Percentiles rank a stretch among this genome's conserved stretches.
Evolutionary conservation across 345 rosid genomes (phyloP).

Genomic region (Populus ilicifolia): DNA sequence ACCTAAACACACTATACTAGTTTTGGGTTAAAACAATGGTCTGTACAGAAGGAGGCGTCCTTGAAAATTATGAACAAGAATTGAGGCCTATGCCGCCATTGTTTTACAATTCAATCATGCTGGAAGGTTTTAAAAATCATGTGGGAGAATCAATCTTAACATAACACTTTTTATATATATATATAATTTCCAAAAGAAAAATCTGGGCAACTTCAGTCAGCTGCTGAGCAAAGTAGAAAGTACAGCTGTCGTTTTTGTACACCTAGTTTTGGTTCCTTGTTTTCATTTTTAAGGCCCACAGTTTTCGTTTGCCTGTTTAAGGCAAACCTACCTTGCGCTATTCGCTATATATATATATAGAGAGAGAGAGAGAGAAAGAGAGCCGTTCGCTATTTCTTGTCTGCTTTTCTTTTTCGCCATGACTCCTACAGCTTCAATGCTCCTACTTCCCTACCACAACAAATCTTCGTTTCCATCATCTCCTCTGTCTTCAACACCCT

Average conservation of each 20-base stretch:
- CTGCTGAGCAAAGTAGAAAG: neutral
- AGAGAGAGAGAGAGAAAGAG: no score
- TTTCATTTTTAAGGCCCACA: constrained; percentile 2
- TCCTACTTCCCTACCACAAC: constrained; percentile 35
- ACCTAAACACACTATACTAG: no score
- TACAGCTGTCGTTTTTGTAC: neutral
- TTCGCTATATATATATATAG: neutral
- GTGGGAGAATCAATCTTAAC: no score
- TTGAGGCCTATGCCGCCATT: no score
- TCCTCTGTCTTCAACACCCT: constrained; percentile 4
- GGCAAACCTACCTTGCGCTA: neutral
- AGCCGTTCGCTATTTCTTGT: neutral
- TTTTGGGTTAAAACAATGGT: no score
- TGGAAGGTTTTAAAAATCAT: no score
- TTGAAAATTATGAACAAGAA: no score
- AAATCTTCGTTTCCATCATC: constrained; percentile 3
- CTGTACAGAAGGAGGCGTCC: no score
- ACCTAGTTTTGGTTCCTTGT: neutral
- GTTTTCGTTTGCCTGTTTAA: constrained; percentile 7
- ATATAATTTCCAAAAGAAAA: neutral
- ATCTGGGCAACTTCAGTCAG: neutral
- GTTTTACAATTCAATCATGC: no score
- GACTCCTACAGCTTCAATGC: constrained; percentile 79
- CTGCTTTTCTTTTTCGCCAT: neutral
- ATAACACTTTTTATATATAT: no score